A percentile compares a stretch with the other conserved stretches of the same genome.
Conservation (phyloP, 169 alveolate species). For the Cryptosporidium felis region DNA sequence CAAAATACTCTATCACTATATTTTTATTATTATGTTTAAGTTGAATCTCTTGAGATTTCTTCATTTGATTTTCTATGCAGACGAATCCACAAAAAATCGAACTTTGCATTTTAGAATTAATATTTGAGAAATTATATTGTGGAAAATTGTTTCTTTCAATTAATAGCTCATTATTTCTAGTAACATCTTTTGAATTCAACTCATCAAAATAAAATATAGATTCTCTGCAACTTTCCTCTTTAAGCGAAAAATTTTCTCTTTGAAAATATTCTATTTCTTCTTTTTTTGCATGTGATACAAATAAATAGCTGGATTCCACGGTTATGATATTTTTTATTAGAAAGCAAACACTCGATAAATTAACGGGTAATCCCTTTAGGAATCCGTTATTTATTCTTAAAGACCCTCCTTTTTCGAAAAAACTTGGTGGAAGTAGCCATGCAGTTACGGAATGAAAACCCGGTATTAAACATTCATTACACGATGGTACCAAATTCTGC, state of each 20-base stretch:
- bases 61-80: not conserved
- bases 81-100: constrained; percentile 68
- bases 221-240: constrained; percentile 27
- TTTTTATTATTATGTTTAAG: not conserved
- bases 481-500: constrained; percentile 12
- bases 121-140: not conserved
- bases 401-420: constrained; percentile 44
- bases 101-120: not conserved
- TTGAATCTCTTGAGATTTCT: not conserved
- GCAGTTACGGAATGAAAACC: constrained; percentile 66
- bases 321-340: constrained; percentile 34
- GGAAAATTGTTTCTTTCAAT: not conserved
- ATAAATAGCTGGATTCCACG: constrained; percentile 49
- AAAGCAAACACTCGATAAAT: constrained; percentile 1
- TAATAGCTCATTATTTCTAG: not conserved
- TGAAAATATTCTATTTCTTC: constrained; percentile 28
- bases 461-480: constrained; percentile 45
- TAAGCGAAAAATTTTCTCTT: constrained; percentile 1
- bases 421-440: constrained; percentile 60
- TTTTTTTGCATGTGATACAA: constrained; percentile 12
- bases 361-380: constrained; percentile 35
- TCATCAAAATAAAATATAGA: constrained; percentile 41
- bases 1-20: not conserved
- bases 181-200: not conserved
- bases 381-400: constrained; percentile 13